Conservation (phyloP, 208 protist genomes). For the Entamoeba moshkovskii region DNA sequence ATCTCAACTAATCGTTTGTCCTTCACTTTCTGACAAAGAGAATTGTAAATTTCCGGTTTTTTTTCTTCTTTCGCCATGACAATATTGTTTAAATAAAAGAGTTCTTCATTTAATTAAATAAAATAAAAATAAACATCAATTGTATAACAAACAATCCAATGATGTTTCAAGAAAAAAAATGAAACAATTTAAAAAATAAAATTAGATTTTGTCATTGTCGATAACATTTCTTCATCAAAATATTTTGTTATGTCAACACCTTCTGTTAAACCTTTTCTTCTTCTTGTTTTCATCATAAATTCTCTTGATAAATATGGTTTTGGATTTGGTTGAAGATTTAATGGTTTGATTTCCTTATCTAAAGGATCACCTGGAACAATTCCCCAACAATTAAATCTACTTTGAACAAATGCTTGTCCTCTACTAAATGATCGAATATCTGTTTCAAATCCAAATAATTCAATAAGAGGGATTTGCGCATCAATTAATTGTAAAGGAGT, state of each 20-base stretch:
- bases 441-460: slow-evolving; percentile 95
- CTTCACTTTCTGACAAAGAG: no score
- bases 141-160: no score
- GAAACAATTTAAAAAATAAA: background rate
- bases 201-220: background rate
- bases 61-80: no score
- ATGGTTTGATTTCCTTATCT: slow-evolving; percentile 74
- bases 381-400: slow-evolving; percentile 78
- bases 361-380: slow-evolving; percentile 91
- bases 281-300: slow-evolving; percentile 92
- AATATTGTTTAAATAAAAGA: no score
- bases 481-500: slow-evolving; percentile 73
- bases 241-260: slow-evolving; percentile 63
- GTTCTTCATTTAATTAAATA: no score
- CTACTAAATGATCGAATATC: slow-evolving; percentile 84
- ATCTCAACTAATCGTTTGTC: no score
- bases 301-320: slow-evolving; percentile 81
- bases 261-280: slow-evolving; percentile 76
- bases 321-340: slow-evolving; percentile 74
- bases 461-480: slow-evolving; percentile 77
- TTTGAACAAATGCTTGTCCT: slow-evolving; percentile 55
- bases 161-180: background rate
- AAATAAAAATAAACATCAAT: no score
- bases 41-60: no score
- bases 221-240: slow-evolving; percentile 54